Evolutionary conservation across 2,329 filamentous ascomycete genomes (phyloP), one percentile per base, ranked within the genome.

Genomic region (Colletotrichum tanaceti): DNA sequence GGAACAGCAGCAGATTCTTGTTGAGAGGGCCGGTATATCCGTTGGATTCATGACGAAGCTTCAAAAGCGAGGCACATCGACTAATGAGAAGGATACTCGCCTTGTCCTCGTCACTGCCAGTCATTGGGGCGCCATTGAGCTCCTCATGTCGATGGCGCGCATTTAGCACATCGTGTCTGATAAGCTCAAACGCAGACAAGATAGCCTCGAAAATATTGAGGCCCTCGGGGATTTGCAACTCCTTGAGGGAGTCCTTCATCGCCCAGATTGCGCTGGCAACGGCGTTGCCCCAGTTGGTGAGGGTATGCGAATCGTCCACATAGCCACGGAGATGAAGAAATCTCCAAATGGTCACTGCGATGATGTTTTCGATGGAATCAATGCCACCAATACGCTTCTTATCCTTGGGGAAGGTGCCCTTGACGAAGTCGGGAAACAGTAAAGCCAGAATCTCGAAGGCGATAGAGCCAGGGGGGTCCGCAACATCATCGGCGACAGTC

Each of bases 21-120:
- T 94, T 97, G 1, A 99, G 86, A 1, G 96, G 95, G 0, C 96
- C 96, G 2, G 95, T 98, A 79, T 98, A 99, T 38, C 96, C 96
- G 73, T 95, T 94, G 4, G 87, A 86, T 73, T 93, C 88, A 77
- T 99, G 96, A 39, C 90, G 89, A 70, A 98, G 85, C 75, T 92
- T 93, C 59, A 94, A 87, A 66, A 98, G 84, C 61, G 92, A 94
- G 16, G 94, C 93, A 70, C 94, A 91, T 46, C 96, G 91, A 73
- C 94, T 96, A 74, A 98, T 90, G 52, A 99, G 86, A 63, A 96
- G 86, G 52, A 94, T 89, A 74, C 91, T 91, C 39, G 87, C 85
- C 77, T 92, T 93, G 72, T 97, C 94, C 47, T 92, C 89, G 4
- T 92, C 92, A 77, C 77, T 80, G 50, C 85, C 85, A 72, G 85